A percentile compares a stretch with the other conserved stretches of the same genome.
These are phyloP conservation scores for Exobasidium rhododendri DNA, from an alignment of 1,284 basidiomycete genomes.

Conservation along the genomic window DNA sequence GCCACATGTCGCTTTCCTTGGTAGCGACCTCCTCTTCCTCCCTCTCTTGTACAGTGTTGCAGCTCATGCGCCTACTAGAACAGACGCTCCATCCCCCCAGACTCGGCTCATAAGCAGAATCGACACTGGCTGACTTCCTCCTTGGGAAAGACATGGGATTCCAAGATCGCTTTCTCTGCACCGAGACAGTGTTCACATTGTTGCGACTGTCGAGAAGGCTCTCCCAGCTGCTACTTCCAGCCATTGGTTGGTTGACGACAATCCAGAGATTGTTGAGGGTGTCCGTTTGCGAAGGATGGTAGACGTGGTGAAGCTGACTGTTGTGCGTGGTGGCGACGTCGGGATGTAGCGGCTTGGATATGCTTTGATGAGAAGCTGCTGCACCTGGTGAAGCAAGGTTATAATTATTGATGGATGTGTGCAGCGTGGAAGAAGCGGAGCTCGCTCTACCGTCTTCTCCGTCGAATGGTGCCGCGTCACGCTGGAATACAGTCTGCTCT, in stretches of 20 bases:
- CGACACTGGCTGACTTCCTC: not conserved
- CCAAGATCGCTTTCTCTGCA: not conserved
- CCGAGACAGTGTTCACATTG: too few species aligned
- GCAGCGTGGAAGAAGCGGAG: not conserved
- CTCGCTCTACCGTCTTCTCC: not conserved
- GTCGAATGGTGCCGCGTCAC: too few species aligned
- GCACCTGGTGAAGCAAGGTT: not conserved
- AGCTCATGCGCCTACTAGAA: not conserved
- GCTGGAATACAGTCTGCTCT: not conserved
- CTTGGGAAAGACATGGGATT: not conserved
- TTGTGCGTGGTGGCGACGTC: slow-evolving; percentile 2
- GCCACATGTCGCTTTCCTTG: not conserved
- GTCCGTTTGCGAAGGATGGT: not conserved
- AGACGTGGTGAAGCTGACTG: not conserved
- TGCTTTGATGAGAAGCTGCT: slow-evolving; percentile 2
- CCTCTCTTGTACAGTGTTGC: not conserved
- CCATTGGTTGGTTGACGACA: not conserved
- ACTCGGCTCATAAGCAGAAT: not conserved
- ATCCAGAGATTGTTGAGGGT: not conserved
- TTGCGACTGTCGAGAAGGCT: not conserved
- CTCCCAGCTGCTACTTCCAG: not conserved
- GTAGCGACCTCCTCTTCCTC: not conserved
- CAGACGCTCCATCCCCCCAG: not conserved
- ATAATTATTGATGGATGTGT: not conserved
- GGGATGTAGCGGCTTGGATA: slow-evolving; percentile 10